phyloP scores from a whole-genome alignment of 441 rosid species.

The Adansonia grandidieri region DNA sequence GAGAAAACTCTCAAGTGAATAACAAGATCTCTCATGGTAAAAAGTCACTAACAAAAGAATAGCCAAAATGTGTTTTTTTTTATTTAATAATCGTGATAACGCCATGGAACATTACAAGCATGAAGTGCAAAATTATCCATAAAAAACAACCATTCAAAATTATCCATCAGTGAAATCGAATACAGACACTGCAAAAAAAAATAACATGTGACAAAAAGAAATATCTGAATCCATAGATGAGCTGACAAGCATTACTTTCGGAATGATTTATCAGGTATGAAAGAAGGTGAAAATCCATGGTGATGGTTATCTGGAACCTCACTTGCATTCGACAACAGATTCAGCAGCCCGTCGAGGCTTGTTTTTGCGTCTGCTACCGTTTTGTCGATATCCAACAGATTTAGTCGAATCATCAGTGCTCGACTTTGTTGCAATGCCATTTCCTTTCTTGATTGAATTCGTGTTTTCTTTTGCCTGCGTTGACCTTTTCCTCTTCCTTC shows the following conservation, averaged over 20 bases:
- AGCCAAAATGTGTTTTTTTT: not conserved
- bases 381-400: constrained; percentile 67
- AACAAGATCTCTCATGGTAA: constrained; percentile 7
- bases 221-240: constrained; percentile 18
- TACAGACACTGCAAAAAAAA: constrained; percentile 19
- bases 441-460: not conserved
- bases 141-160: constrained; percentile 1
- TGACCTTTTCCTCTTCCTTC: constrained; percentile 23
- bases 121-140: not conserved
- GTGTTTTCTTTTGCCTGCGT: constrained; percentile 25
- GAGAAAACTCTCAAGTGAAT: not conserved
- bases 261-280: constrained; percentile 1
- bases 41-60: not conserved
- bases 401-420: constrained; percentile 2
- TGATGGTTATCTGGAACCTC: constrained; percentile 30
- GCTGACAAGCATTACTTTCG: constrained; percentile 12
- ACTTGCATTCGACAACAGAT: constrained; percentile 88
- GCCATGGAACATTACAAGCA: constrained; percentile 17
- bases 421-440: not conserved
- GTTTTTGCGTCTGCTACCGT: constrained; percentile 88
- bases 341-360: constrained; percentile 97
- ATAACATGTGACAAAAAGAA: constrained; percentile 2
- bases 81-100: not conserved
- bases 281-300: constrained; percentile 13
- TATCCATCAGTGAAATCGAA: constrained; percentile 18